Conservation (phyloP, 2,329 filamentous ascomycete genomes). For the Tolypocladium inflatum region DNA sequence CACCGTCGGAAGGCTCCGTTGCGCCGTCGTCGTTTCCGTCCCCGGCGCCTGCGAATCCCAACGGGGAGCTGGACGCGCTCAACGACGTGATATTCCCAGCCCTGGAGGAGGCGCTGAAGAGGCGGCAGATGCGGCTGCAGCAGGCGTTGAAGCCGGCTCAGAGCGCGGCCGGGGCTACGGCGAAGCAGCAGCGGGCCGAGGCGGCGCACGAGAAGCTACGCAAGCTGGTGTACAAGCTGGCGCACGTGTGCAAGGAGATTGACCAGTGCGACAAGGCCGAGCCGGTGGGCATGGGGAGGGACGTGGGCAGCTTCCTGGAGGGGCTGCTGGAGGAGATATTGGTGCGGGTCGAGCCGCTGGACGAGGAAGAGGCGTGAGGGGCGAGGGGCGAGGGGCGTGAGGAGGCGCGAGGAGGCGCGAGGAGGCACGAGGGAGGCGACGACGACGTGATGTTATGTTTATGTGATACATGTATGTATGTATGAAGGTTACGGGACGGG, state of each 20-base stretch:
- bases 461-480: not conserved
- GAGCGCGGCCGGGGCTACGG: slow-evolving; percentile 34
- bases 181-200: slow-evolving; percentile 58
- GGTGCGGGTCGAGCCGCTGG: slow-evolving; percentile 79
- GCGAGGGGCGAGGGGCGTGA: too few species aligned
- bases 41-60: slow-evolving; percentile 45
- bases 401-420: too few species aligned
- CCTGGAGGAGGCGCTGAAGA: slow-evolving; percentile 79
- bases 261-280: slow-evolving; percentile 79
- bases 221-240: slow-evolving; percentile 72
- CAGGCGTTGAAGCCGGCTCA: slow-evolving; percentile 33
- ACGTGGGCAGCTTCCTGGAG: slow-evolving; percentile 81
- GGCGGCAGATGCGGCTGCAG: slow-evolving; percentile 57
- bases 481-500: not conserved
- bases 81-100: slow-evolving; percentile 90
- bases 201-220: slow-evolving; percentile 74
- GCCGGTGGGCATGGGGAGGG: slow-evolving; percentile 88
- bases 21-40: slow-evolving; percentile 44
- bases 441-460: slow-evolving; percentile 1
- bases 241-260: slow-evolving; percentile 78
- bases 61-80: slow-evolving; percentile 72
- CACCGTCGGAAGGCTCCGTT: slow-evolving; percentile 17
- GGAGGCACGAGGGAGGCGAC: slow-evolving; percentile 4
- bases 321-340: slow-evolving; percentile 90
- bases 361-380: slow-evolving; percentile 51